These are phyloP conservation scores for Alisma plantagoaquatica DNA, from an alignment of 106 monocot species.

Conservation along the genomic window DNA sequence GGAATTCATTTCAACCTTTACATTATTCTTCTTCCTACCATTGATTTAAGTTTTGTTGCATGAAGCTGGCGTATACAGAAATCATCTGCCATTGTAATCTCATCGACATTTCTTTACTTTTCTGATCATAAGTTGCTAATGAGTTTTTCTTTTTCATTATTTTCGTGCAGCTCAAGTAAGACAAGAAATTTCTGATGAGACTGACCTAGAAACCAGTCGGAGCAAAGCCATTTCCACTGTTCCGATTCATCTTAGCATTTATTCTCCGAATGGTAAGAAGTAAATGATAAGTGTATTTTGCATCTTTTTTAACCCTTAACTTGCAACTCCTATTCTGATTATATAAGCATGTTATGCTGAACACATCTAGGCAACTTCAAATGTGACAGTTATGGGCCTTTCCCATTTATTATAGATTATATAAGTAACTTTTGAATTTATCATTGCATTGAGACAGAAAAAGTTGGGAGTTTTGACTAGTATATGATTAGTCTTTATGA, in stretches of 20 bases:
- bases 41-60: not conserved
- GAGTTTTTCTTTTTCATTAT: not conserved
- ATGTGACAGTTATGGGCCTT: too few relatives aligned
- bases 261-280: slow-evolving; percentile 84
- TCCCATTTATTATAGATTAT: too few relatives aligned
- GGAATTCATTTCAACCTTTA: too few relatives aligned
- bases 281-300: too few relatives aligned
- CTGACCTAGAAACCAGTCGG: slow-evolving; percentile 83
- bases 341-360: too few relatives aligned
- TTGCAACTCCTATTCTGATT: too few relatives aligned
- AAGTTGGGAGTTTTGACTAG: too few relatives aligned
- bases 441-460: too few relatives aligned
- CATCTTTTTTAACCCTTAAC: too few relatives aligned
- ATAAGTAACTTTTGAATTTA: too few relatives aligned
- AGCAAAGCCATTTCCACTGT: slow-evolving; percentile 62
- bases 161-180: slow-evolving; percentile 61
- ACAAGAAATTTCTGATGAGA: slow-evolving; percentile 93
- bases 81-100: not conserved
- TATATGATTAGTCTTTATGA: too few relatives aligned
- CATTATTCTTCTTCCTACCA: not conserved
- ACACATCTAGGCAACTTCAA: too few relatives aligned
- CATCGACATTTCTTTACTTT: not conserved
- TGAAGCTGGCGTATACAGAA: not conserved
- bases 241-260: slow-evolving; percentile 89
- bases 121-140: not conserved